These are phyloP conservation scores for Clathrospora elynae DNA, from an alignment of 2,329 filamentous ascomycete species.

Conservation along the genomic window DNA sequence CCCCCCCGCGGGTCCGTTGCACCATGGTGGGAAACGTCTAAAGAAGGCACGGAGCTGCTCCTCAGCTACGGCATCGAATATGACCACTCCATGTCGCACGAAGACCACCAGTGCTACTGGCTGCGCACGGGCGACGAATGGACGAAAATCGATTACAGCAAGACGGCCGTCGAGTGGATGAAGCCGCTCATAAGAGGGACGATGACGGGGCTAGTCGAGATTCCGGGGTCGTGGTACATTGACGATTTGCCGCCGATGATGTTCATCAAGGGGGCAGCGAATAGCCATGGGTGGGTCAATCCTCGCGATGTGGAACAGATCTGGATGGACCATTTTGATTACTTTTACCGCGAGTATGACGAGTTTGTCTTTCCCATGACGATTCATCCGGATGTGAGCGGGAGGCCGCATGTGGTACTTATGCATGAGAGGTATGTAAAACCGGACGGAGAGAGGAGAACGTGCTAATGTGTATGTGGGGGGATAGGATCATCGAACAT, in stretches of 20 bases:
- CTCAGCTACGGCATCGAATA: slow-evolving; percentile 72
- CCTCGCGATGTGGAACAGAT: slow-evolving; percentile 67
- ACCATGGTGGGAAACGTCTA: slow-evolving; percentile 75
- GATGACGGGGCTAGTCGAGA: slow-evolving; percentile 68
- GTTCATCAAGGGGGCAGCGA: slow-evolving; percentile 70
- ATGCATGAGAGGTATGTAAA: slow-evolving; percentile 70
- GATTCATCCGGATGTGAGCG: slow-evolving; percentile 69
- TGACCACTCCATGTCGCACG: slow-evolving; percentile 69
- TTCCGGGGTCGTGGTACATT: slow-evolving; percentile 69
- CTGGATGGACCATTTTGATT: slow-evolving; percentile 71
- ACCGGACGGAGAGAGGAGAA: too few relatives aligned
- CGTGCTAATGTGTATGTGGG: slow-evolving; percentile 1
- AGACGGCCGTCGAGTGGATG: slow-evolving; percentile 69
- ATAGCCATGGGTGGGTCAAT: slow-evolving; percentile 66
- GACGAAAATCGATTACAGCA: slow-evolving; percentile 70
- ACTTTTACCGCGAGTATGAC: slow-evolving; percentile 77
- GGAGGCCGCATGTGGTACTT: slow-evolving; percentile 71
- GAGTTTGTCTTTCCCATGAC: slow-evolving; percentile 80
- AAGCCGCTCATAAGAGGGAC: slow-evolving; percentile 65
- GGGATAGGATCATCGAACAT: slow-evolving; percentile 66
- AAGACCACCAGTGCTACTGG: slow-evolving; percentile 69
- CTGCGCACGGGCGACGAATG: slow-evolving; percentile 67
- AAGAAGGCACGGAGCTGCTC: slow-evolving; percentile 69
- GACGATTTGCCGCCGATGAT: slow-evolving; percentile 68
- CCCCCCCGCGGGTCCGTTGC: slow-evolving; percentile 73